These are phyloP conservation scores for Zygoascus tannicola DNA, from an alignment of 805 yeast genomes.

Conservation along the genomic window DNA sequence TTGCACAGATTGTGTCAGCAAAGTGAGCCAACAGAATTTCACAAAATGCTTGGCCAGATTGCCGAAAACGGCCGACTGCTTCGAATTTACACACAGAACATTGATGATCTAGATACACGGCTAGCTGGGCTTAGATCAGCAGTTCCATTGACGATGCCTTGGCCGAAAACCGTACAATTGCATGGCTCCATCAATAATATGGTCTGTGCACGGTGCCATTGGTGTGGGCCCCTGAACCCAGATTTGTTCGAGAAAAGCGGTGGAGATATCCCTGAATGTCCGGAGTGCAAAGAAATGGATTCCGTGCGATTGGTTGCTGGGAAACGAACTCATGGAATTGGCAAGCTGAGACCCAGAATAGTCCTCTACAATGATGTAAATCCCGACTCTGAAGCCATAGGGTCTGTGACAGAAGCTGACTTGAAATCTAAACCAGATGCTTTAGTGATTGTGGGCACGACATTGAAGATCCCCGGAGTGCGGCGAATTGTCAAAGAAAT, in stretches of 20 bases:
- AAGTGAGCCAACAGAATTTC: constrained; percentile 70
- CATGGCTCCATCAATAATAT: constrained; percentile 74
- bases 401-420: constrained; percentile 62
- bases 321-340: constrained; percentile 53
- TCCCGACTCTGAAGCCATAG: constrained; percentile 84
- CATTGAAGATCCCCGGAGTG: constrained; percentile 72
- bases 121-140: constrained; percentile 41
- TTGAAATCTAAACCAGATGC: constrained; percentile 62
- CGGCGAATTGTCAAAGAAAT: constrained; percentile 51
- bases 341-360: constrained; percentile 54
- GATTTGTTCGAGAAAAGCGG: constrained; percentile 34
- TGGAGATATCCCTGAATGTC: constrained; percentile 46
- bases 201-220: constrained; percentile 68
- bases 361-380: constrained; percentile 67
- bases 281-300: constrained; percentile 54
- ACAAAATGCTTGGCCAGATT: constrained; percentile 48
- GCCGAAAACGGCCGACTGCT: constrained; percentile 55
- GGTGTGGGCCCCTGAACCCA: constrained; percentile 45
- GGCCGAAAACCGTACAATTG: constrained; percentile 61
- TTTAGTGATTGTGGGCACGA: constrained; percentile 73
- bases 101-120: constrained; percentile 67
- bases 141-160: constrained; percentile 40
- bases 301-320: constrained; percentile 49
- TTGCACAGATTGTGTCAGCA: constrained; percentile 45
- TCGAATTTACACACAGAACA: constrained; percentile 79